Percentiles rank a stretch among this genome's conserved stretches.
Evolutionary conservation across 768 basidiomycete genomes (phyloP).

Genomic region (Tulasnella sp.): DNA sequence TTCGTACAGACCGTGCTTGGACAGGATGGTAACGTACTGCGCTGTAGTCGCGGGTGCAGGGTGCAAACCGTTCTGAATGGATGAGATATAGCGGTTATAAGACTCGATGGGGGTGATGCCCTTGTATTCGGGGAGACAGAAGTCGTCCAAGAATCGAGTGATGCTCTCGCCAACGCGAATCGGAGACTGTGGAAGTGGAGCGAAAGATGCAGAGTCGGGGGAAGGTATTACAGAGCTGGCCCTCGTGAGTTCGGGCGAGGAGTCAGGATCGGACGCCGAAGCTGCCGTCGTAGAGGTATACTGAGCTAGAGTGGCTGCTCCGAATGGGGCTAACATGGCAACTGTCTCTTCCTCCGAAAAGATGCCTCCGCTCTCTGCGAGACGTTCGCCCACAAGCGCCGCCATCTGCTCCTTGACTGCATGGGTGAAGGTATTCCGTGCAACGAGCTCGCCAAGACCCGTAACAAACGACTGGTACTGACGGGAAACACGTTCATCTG

Average conservation of each 20-base stretch:
- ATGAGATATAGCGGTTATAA: slow-evolving; percentile 44
- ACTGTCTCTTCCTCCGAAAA: slow-evolving; percentile 1
- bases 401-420: background rate
- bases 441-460: slow-evolving; percentile 1
- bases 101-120: slow-evolving; percentile 35
- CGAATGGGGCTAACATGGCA: slow-evolving; percentile 1
- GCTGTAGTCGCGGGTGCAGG: slow-evolving; percentile 49
- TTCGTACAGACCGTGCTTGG: slow-evolving; percentile 51
- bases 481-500: background rate
- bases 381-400: background rate
- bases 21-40: slow-evolving; percentile 58
- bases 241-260: background rate
- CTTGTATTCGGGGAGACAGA: slow-evolving; percentile 22
- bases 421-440: background rate
- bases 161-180: background rate
- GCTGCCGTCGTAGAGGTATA: background rate
- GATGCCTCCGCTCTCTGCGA: background rate
- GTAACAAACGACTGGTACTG: slow-evolving; percentile 6
- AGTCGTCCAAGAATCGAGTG: slow-evolving; percentile 21
- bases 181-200: background rate
- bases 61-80: slow-evolving; percentile 39
- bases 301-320: background rate
- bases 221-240: background rate
- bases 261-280: background rate
- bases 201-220: background rate